Conservation (phyloP, 2,329 filamentous ascomycete species). For the Botrytis aclada region DNA sequence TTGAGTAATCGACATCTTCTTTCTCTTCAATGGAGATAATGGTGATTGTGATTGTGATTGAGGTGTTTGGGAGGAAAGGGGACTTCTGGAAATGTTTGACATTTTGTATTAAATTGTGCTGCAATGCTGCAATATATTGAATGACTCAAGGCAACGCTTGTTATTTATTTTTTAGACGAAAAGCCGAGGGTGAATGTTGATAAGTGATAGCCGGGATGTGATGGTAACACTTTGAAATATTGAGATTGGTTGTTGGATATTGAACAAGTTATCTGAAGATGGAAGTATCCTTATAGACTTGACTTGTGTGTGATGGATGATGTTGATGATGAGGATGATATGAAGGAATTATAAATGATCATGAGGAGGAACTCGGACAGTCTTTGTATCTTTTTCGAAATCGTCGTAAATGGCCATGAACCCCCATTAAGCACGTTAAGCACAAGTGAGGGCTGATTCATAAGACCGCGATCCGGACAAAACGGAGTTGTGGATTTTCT, state of each 20-base stretch:
- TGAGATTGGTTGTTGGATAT: too few relatives aligned
- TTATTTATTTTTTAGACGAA: constrained; percentile 29
- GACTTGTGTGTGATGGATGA: background rate
- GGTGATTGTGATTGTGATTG: constrained; percentile 25
- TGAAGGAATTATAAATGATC: constrained; percentile 1
- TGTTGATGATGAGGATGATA: background rate
- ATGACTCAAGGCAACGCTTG: constrained; percentile 32
- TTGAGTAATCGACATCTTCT: constrained; percentile 96
- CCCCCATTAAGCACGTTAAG: constrained; percentile 6
- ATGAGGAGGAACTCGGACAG: constrained; percentile 14
- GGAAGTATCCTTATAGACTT: constrained; percentile 4
- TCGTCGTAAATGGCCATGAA: constrained; percentile 7
- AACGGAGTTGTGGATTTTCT: constrained; percentile 14
- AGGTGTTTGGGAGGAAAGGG: constrained; percentile 23
- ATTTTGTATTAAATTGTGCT: constrained; percentile 29
- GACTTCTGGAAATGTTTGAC: constrained; percentile 30
- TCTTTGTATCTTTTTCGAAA: constrained; percentile 18
- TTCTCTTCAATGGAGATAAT: constrained; percentile 48
- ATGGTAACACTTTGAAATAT: background rate
- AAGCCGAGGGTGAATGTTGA: constrained; percentile 26
- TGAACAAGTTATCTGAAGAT: too few relatives aligned
- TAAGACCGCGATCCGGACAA: constrained; percentile 19
- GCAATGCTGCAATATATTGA: constrained; percentile 22
- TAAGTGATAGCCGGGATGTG: constrained; percentile 15
- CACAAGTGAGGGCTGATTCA: constrained; percentile 16